Conservation (phyloP, 2,329 filamentous ascomycete genomes). For the Calycina herbarum region DNA sequence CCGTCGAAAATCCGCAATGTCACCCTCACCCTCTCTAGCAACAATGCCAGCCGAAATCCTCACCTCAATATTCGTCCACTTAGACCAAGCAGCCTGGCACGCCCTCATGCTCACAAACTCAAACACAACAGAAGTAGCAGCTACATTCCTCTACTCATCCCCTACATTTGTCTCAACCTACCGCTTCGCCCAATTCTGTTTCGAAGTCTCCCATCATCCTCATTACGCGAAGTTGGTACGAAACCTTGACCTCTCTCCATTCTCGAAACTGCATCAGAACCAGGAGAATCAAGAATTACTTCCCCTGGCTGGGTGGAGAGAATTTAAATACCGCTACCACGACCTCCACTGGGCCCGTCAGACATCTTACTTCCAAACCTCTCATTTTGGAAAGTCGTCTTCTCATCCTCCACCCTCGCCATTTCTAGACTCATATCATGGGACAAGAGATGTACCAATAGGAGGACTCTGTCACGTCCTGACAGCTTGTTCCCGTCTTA, state of each 20-base stretch:
- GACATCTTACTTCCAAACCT: neutral
- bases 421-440: constrained; percentile 21
- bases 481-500: constrained; percentile 24
- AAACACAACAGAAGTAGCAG: constrained; percentile 23
- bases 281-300: constrained; percentile 9
- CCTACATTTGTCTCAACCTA: constrained; percentile 30
- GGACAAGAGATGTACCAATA: constrained; percentile 27
- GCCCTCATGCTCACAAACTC: constrained; percentile 23
- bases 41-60: constrained; percentile 28
- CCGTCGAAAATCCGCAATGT: constrained; percentile 12
- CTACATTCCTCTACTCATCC: constrained; percentile 22
- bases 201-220: constrained; percentile 21
- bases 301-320: constrained; percentile 28
- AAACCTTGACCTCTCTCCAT: constrained; percentile 26
- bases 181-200: constrained; percentile 31
- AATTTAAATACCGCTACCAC: constrained; percentile 28
- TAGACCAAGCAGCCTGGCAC: constrained; percentile 20
- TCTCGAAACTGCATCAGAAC: constrained; percentile 9
- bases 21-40: constrained; percentile 17
- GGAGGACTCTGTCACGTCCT: constrained; percentile 30
- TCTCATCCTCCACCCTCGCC: constrained; percentile 27
- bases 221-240: constrained; percentile 25
- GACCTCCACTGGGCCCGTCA: constrained; percentile 13
- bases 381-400: neutral
- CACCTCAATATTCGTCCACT: constrained; percentile 22